These are phyloP conservation scores for Malus fusca DNA, from an alignment of 306 rosid species.

Conservation along the genomic window DNA sequence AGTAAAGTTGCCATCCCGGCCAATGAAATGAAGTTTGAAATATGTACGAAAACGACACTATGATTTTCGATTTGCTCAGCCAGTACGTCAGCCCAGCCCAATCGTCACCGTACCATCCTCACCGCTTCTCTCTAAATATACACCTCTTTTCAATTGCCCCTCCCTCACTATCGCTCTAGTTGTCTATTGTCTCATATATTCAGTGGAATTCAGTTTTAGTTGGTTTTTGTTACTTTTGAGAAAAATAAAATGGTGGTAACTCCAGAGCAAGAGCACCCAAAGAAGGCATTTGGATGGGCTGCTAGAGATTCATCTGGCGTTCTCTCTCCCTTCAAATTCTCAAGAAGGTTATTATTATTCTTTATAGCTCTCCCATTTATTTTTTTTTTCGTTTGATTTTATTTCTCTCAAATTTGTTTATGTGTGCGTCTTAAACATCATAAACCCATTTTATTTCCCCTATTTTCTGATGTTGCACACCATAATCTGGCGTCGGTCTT, in stretches of 20 bases:
- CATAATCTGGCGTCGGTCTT: too few relatives aligned
- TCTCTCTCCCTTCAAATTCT: constrained; percentile 8
- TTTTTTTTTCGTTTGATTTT: neutral
- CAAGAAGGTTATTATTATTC: neutral
- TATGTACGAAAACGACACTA: too few relatives aligned
- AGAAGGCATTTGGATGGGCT: constrained; percentile 7
- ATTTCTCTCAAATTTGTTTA: too few relatives aligned
- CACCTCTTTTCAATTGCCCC: neutral
- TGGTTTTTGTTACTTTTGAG: neutral
- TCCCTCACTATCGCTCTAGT: neutral
- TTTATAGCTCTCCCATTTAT: neutral
- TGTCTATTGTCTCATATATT: neutral
- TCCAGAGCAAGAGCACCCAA: neutral
- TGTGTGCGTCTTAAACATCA: too few relatives aligned
- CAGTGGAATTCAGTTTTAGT: neutral
- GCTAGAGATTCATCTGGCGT: constrained; percentile 11
- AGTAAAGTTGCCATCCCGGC: too few relatives aligned
- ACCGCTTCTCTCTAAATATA: too few relatives aligned
- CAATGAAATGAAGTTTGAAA: too few relatives aligned
- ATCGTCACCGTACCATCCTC: too few relatives aligned
- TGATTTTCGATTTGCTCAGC: too few relatives aligned
- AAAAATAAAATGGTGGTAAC: neutral
- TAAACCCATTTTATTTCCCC: too few relatives aligned
- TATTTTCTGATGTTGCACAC: too few relatives aligned
- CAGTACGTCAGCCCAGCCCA: too few relatives aligned